Evolutionary conservation across 176 grass and related monocot genomes (phyloP).

Genomic region (Carex littledalei): DNA sequence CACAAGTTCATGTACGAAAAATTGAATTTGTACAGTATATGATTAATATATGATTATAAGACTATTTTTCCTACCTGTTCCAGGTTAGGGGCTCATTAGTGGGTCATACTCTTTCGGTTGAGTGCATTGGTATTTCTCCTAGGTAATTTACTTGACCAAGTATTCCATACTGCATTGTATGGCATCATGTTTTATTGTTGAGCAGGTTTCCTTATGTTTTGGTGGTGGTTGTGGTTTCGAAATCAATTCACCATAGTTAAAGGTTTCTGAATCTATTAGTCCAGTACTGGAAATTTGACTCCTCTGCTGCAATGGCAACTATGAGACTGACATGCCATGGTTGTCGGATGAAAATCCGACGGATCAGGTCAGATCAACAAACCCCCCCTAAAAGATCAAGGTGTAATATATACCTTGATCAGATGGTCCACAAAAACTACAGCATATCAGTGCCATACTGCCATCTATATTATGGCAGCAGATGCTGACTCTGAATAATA

Average conservation of each 20-base stretch:
- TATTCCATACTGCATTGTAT: not conserved
- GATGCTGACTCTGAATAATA: not conserved
- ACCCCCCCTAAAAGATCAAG: too few relatives aligned
- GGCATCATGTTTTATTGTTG: not conserved
- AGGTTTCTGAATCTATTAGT: not conserved
- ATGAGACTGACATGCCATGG: not conserved
- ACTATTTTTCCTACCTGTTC: not conserved
- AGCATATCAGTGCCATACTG: not conserved
- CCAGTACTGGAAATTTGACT: not conserved
- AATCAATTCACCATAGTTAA: not conserved
- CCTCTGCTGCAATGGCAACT: not conserved
- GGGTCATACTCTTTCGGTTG: conserved; percentile 54
- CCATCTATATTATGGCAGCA: not conserved
- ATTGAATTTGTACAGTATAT: not conserved
- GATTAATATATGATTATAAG: not conserved
- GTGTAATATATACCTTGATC: not conserved
- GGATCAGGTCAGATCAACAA: not conserved
- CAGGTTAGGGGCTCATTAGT: conserved; percentile 55
- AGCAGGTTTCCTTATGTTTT: not conserved
- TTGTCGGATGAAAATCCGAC: not conserved
- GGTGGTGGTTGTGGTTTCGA: not conserved
- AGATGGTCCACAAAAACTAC: not conserved
- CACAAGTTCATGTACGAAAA: not conserved
- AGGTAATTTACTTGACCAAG: conserved; percentile 33
- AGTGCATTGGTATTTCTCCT: conserved; percentile 59